Evolutionary conservation across 441 rosid species (phyloP).

Genomic region (Erysimum cheiri): DNA sequence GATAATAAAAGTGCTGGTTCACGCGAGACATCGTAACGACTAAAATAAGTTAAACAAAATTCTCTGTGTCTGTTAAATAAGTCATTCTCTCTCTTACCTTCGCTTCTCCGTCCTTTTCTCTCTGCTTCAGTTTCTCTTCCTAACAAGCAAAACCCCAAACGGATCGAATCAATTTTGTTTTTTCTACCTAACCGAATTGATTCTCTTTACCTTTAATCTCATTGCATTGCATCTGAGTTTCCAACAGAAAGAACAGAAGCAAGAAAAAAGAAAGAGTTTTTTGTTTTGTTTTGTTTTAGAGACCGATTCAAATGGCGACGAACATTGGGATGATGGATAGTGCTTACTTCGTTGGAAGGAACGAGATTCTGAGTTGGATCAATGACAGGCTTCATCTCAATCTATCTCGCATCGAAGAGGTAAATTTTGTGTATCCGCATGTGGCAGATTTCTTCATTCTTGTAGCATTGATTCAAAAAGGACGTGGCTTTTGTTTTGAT

Average conservation of each 20-base stretch:
- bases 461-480: conserved; percentile 22
- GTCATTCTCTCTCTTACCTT: not conserved
- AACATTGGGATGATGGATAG: conserved; percentile 98
- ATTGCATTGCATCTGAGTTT: conserved; percentile 42
- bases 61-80: not conserved
- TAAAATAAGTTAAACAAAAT: conserved; percentile 18
- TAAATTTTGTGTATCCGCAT: conserved; percentile 37
- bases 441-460: conserved; percentile 7
- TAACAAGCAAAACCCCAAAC: conserved; percentile 45
- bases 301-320: conserved; percentile 64
- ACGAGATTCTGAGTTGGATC: conserved; percentile 92
- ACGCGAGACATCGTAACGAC: conserved; percentile 40
- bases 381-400: conserved; percentile 89
- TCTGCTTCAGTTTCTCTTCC: conserved; percentile 45
- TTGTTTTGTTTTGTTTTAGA: not conserved
- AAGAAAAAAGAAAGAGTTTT: not conserved
- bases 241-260: not conserved
- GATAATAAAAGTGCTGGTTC: not conserved
- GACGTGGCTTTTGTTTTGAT: conserved; percentile 27
- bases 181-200: conserved; percentile 30
- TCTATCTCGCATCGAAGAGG: conserved; percentile 95
- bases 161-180: conserved; percentile 38
- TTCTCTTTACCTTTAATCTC: conserved; percentile 28
- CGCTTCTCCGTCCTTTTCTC: conserved; percentile 43
- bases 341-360: conserved; percentile 97